Base-by-base conservation (phyloP, 1,284 basidiomycete species). In the Rhizoctonia solani region DNA sequence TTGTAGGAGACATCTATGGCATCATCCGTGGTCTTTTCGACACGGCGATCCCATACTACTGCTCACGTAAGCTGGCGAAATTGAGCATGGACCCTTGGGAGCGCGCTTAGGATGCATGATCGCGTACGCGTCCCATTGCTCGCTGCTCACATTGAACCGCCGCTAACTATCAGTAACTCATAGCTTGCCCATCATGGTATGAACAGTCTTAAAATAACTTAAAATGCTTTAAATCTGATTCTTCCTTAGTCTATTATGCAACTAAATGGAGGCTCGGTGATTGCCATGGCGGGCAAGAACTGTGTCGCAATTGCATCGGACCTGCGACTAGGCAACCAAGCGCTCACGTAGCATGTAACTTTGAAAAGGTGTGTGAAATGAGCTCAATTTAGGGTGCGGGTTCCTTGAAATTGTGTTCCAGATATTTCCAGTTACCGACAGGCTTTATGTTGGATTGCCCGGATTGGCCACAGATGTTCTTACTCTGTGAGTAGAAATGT, bases 271-370 rank as follows among this genome's bases (percentile, higher is more conserved):
- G 97, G 97, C 79, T 97, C 94, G 79, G 93, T 97, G 74, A 86
- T 99, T 79, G 97, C 97, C 80, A 99, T 99, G 95, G 90, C 90
- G 70, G 97, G 97, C 71, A 98, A 98, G 81, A 92, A 95, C 75
- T 99, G 97, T 78, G 97, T 99, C 68, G 97, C 96, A 67, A 99
- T 99, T 79, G 97, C 97, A 34, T 94, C 89, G 61, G 97, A 99
- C 80, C 78, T 98, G 73, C 87, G 97, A 71, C 81, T 99, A 69
- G 97, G 97, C 70, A 92, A 92, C 74, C 92, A 96, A 77, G 87
- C 92, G 11, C 79, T 97, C 73, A 90, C 92, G 46, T 99, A 56
- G 90, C 95, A 4, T 87, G 88, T 70, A 92, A 98, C 80, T 98
- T 96, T 76, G 91, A 98, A 78, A 98, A 95, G 87, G 94, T 93